Evolutionary conservation across 169 alveolate genomes (phyloP), one percentile per base, ranked within the genome.

Genomic region (Besnoitia besnoiti): DNA sequence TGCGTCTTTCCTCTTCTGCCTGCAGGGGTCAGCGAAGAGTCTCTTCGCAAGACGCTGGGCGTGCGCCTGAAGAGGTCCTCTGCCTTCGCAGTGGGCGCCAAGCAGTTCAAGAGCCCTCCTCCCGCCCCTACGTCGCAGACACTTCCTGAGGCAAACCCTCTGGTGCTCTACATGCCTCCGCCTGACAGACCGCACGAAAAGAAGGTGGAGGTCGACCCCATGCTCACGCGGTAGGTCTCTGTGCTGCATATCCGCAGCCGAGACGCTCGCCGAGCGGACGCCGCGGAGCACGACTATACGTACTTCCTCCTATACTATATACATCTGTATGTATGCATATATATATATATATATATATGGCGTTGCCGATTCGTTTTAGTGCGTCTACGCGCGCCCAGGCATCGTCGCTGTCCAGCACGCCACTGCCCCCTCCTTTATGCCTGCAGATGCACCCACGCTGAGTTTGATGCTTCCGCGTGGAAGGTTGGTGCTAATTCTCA

Each of bases 31-130:
- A 96, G 97, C 92, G 97, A 91, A 49, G 96, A 92, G 92, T 93
- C 97, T 62, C 95, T 95, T 84, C 88, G 96, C 89, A 96, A 95
- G 94, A 96, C 97, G 62, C 95, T 96, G 82, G 97, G 97, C 50
- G 93, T 95, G 50, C 93, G 94, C 49, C 80, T 95, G 61, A 93
- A 95, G 40, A 88, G 94, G 59, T 93, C 95, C 61, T 90, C 91
- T 67, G 95, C 85, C 55, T 93, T 79, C 92, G 92, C 85, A 47
- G 93, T 89, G 35, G 82, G 46, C 77, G 84, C 82, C 51, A 90
- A 62, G 55, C 90, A 95, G 73, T 92, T 77, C 90, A 91, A 89
- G 49, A 88, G 85, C 62, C 96, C 85, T 7, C 90, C 95, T 5
- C 73, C 82, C 39, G 90, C 89, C 21, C 73, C 93, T 24, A 44